phyloP scores from a whole-genome alignment of 495 filamentous ascomycete species.

The Neurospora cerealis region DNA sequence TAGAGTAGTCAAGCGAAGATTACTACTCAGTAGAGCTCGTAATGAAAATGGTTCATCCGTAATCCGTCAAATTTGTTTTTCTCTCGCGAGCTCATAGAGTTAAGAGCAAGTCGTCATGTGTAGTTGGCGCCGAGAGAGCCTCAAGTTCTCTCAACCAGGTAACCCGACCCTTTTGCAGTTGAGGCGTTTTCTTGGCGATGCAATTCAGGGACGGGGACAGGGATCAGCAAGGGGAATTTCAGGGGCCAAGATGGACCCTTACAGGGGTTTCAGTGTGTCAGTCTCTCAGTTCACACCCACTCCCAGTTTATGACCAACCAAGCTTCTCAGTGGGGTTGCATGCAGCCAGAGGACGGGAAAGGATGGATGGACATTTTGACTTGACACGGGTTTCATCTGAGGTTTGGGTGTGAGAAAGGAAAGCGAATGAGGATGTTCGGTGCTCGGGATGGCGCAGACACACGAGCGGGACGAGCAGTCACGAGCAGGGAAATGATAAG shows the following conservation, averaged over 20 bases:
- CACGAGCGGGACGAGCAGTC: not conserved
- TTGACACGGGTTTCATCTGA: not conserved
- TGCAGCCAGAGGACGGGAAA: not conserved
- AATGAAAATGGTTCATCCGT: not conserved
- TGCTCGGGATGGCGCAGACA: not conserved
- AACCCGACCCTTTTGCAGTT: not conserved
- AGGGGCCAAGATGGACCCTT: not conserved
- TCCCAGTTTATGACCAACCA: not conserved
- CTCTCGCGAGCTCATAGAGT: not conserved
- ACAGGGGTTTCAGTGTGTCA: not conserved
- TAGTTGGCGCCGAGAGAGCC: not conserved
- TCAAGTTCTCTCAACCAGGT: not conserved
- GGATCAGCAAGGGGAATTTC: not conserved
- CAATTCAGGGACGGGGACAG: not conserved
- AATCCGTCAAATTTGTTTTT: not conserved
- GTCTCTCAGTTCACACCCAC: not conserved
- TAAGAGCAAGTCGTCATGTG: not conserved
- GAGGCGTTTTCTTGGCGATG: not conserved
- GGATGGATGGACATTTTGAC: not conserved
- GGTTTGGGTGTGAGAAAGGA: not conserved
- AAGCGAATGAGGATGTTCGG: not conserved
- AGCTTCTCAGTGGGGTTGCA: not conserved
- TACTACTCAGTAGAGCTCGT: not conserved
- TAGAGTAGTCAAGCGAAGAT: not conserved
- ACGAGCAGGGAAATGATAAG: not conserved